Conservation (phyloP, 768 basidiomycete genomes). For the Trametes punicea region DNA sequence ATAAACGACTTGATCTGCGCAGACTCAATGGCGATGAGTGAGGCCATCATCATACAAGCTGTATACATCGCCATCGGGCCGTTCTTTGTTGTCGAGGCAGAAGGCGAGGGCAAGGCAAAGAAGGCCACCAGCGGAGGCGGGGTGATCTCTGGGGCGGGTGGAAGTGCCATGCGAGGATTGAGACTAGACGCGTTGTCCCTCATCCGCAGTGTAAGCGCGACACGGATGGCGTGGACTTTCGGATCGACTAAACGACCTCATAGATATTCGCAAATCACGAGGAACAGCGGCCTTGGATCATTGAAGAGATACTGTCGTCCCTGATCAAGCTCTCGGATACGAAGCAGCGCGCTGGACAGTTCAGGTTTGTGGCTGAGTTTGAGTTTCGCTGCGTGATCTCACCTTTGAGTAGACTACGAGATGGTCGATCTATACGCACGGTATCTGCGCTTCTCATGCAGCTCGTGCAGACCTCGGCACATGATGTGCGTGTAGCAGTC, state of each 20-base stretch:
- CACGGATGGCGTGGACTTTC: background rate
- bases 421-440: slow-evolving; percentile 89
- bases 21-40: slow-evolving; percentile 77
- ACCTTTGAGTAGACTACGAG: slow-evolving; percentile 61
- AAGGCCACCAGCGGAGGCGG: slow-evolving; percentile 24
- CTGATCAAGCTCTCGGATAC: slow-evolving; percentile 87
- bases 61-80: slow-evolving; percentile 94
- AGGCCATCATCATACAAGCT: slow-evolving; percentile 85
- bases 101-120: slow-evolving; percentile 51
- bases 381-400: background rate
- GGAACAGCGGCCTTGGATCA: slow-evolving; percentile 91
- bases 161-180: slow-evolving; percentile 77
- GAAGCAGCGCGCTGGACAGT: slow-evolving; percentile 88
- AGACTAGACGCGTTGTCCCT: slow-evolving; percentile 79
- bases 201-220: slow-evolving; percentile 71
- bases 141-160: slow-evolving; percentile 53
- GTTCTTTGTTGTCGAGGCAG: slow-evolving; percentile 81
- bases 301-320: slow-evolving; percentile 93
- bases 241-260: background rate
- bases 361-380: slow-evolving; percentile 52
- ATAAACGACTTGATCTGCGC: slow-evolving; percentile 73
- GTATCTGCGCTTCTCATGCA: slow-evolving; percentile 91
- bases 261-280: slow-evolving; percentile 91
- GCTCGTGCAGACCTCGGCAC: slow-evolving; percentile 93
- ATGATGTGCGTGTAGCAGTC: slow-evolving; percentile 77